phyloP scores from a whole-genome alignment of 108 stramenopile species.

The Cyclotella baltica region DNA sequence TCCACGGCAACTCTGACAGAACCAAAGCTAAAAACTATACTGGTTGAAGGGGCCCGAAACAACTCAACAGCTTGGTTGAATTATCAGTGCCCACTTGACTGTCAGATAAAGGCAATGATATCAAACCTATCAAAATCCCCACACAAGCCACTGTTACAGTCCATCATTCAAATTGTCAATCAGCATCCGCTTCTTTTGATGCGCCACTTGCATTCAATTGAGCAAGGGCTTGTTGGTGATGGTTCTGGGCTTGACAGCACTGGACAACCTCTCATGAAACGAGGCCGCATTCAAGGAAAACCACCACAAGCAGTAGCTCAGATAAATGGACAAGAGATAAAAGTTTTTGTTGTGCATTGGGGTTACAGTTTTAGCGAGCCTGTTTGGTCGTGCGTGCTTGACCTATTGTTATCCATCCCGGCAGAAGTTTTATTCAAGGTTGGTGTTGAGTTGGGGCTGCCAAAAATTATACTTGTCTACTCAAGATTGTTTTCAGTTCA shows the following conservation, averaged over 20 bases:
- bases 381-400: constrained; percentile 64
- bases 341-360: constrained; percentile 64
- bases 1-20: constrained; percentile 52
- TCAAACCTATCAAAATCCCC: constrained; percentile 32
- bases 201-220: constrained; percentile 51
- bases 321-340: constrained; percentile 29
- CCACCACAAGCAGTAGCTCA: constrained; percentile 30
- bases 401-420: constrained; percentile 56
- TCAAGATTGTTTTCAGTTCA: constrained; percentile 57
- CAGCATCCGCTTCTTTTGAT: constrained; percentile 73
- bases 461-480: constrained; percentile 53
- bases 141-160: constrained; percentile 42
- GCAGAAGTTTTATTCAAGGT: constrained; percentile 65
- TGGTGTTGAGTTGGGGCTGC: constrained; percentile 62
- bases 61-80: constrained; percentile 38
- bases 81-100: constrained; percentile 67
- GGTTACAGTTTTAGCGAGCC: constrained; percentile 71
- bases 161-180: constrained; percentile 53
- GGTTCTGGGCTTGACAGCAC: constrained; percentile 10
- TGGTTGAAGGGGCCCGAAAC: constrained; percentile 57
- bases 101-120: constrained; percentile 56
- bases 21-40: constrained; percentile 43
- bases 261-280: constrained; percentile 19
- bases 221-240: constrained; percentile 58
- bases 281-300: constrained; percentile 47